These are phyloP conservation scores for Phytophthora quininea DNA, from an alignment of 352 stramenopile species.

Conservation along the genomic window DNA sequence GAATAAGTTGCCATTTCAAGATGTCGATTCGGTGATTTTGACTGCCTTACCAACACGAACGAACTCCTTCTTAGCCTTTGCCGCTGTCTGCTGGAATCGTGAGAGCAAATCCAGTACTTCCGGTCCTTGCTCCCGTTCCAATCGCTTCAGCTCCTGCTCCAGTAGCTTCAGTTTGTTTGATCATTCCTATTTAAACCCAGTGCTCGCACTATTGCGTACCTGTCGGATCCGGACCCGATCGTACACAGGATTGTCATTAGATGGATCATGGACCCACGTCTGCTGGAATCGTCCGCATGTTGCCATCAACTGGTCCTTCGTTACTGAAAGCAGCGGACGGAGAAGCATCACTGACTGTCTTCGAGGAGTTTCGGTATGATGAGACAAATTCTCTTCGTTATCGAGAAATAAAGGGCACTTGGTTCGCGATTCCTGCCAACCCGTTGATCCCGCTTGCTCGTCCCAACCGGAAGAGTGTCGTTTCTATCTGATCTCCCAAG, in stretches of 20 bases:
- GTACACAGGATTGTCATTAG: constrained; percentile 77
- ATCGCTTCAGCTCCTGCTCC: constrained; percentile 52
- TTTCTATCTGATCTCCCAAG: constrained; percentile 81
- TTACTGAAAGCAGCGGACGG: constrained; percentile 64
- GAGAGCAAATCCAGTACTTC: constrained; percentile 51
- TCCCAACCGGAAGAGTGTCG: constrained; percentile 78
- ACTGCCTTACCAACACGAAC: constrained; percentile 33
- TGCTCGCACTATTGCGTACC: constrained; percentile 25
- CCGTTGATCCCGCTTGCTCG: constrained; percentile 79
- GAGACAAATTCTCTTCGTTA: neutral
- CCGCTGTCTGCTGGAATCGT: constrained; percentile 49
- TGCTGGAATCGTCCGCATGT: constrained; percentile 79
- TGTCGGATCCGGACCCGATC: constrained; percentile 87
- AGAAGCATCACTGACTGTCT: constrained; percentile 38
- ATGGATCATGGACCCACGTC: constrained; percentile 84
- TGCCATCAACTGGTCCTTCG: constrained; percentile 64
- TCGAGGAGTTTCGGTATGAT: neutral
- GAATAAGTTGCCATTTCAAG: neutral
- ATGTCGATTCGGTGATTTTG: neutral
- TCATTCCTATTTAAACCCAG: no score
- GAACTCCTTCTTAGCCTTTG: constrained; percentile 62
- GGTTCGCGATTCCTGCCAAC: constrained; percentile 63
- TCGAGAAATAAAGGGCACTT: constrained; percentile 36
- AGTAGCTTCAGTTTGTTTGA: neutral
- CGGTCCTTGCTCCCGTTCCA: constrained; percentile 47